Evolutionary conservation across 345 rosid genomes (phyloP), one percentile per base, ranked within the genome.

Genomic region (Laguncularia racemosa): DNA sequence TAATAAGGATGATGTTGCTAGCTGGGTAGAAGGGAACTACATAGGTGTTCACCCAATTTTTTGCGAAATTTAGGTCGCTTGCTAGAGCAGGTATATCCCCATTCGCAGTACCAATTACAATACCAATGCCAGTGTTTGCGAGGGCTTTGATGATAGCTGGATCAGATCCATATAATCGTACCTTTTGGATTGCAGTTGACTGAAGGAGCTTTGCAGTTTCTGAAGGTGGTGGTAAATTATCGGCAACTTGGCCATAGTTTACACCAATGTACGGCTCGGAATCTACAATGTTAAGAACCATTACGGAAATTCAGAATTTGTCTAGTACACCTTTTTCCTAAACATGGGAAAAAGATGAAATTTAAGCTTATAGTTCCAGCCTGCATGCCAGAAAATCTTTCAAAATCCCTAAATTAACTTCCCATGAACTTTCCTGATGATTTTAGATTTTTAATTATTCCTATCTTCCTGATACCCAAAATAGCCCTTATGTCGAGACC

Each of bases 21-120:
- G 95, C 76, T 2, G 97, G 95, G 50, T 85, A 87, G 66, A 74
- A 89, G 2, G 90, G 86, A 58, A 77, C 60, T 0, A 93, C 91
- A 19, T 89, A 90, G 20, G 85, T 28, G 57, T 73, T 60, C 16
- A 93, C 68, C 96, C 97, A 93, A 46, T 51, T 78, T 43, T 64
- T 60, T 1, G 99, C 95, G 23, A 75, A 65, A 64, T 73, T 68
- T 8, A 87, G 85, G 73, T 93, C 84, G 4, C 82, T 72, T 16
- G 96, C 96, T 53, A 90, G 63, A 18, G 84, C 85, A 10, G 92
- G 88, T 46, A 90, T 80, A 21, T 87, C 95, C 0, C 90, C 88
- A 50, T 83, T 91, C 12, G 79, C 68, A 12, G 81, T 65, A 3
- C 89, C 92, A 17, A 90, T 81, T 2, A 89, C 86, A 51, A 89